Conservation (phyloP, 192 early-diverging fungal species). For the Coemansia sp. region DNA sequence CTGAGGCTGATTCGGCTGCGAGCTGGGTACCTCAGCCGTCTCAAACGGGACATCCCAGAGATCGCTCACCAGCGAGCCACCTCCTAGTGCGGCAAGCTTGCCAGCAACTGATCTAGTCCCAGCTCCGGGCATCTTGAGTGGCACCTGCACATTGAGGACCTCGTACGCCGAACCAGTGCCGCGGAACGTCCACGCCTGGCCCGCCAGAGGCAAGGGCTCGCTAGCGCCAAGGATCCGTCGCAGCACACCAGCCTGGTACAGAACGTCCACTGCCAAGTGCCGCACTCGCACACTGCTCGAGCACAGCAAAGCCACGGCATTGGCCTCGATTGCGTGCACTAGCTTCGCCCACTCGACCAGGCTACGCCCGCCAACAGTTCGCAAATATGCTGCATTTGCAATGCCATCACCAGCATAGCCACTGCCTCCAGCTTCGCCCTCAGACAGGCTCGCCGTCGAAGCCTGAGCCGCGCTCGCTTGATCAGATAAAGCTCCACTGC, state of each 20-base stretch:
- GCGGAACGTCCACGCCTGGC: slow-evolving; percentile 28
- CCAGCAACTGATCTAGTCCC: not conserved
- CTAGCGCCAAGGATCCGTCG: slow-evolving; percentile 26
- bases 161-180: slow-evolving; percentile 36
- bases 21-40: not conserved
- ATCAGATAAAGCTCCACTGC: not conserved
- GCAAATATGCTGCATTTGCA: not conserved
- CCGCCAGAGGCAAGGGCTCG: slow-evolving; percentile 21
- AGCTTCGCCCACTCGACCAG: slow-evolving; percentile 37
- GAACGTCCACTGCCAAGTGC: slow-evolving; percentile 32
- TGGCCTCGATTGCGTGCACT: slow-evolving; percentile 39
- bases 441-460: not conserved
- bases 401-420: not conserved
- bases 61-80: slow-evolving; percentile 22
- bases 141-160: slow-evolving; percentile 36
- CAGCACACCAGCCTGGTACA: slow-evolving; percentile 37
- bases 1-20: not conserved
- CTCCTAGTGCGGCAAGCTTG: not conserved
- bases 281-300: slow-evolving; percentile 40
- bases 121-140: not conserved
- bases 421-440: not conserved
- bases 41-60: slow-evolving; percentile 44
- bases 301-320: slow-evolving; percentile 39
- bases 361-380: slow-evolving; percentile 18
- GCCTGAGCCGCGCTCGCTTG: not conserved